phyloP scores from a whole-genome alignment of 176 grass and related monocot species.

The Aegilops sharonensis region DNA sequence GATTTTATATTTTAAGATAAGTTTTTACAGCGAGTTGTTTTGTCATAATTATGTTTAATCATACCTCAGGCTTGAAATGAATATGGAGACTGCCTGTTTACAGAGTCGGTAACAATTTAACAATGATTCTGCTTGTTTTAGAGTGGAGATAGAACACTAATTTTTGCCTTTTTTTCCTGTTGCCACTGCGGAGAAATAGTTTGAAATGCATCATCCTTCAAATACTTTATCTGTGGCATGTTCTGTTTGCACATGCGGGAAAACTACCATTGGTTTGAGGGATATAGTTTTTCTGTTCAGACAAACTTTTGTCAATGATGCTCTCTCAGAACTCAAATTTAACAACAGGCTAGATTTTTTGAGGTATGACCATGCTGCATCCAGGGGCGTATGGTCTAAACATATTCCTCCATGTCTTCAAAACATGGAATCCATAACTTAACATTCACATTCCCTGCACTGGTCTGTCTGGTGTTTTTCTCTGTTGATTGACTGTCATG shows the following conservation, averaged over 20 bases:
- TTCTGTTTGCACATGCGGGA: not conserved
- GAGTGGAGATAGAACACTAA: not conserved
- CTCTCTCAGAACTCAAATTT: slow-evolving; percentile 5
- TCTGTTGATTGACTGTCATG: not conserved
- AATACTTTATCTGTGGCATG: not conserved
- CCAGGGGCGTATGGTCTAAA: slow-evolving; percentile 5
- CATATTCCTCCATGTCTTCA: not conserved
- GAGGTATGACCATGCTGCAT: not conserved
- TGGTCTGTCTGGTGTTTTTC: not conserved
- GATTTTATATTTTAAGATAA: not conserved
- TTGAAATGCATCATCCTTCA: slow-evolving; percentile 1
- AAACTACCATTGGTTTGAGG: not conserved
- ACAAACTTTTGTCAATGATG: not conserved
- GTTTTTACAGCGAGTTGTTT: not conserved
- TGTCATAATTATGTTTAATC: not conserved
- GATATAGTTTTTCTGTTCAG: not conserved
- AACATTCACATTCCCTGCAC: slow-evolving; percentile 3
- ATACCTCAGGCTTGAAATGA: slow-evolving; percentile 3
- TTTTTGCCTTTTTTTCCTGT: not conserved
- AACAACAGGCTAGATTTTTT: not conserved
- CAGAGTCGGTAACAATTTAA: not conserved
- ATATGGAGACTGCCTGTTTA: not conserved
- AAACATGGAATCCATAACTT: not conserved
- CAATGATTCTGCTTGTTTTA: not conserved
- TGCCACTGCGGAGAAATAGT: not conserved